Evolutionary conservation across 192 early-diverging fungal species (phyloP), one percentile per base, ranked within the genome.

Genomic region (Umbelopsis isabellina): DNA sequence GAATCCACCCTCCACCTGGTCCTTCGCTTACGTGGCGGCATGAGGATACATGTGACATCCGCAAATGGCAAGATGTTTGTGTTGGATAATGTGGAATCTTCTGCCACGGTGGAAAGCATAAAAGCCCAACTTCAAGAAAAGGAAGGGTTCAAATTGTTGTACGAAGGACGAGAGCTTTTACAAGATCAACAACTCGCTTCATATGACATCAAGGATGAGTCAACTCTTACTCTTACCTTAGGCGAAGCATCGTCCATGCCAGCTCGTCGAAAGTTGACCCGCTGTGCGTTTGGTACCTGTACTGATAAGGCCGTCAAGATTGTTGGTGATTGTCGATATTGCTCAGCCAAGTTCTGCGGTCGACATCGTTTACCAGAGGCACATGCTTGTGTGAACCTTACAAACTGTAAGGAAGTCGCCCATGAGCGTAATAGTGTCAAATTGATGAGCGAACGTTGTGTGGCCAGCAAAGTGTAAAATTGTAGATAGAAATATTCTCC

Each of bases 31-130:
- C 88, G 89, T 80, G 89, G 89, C 49, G 72, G 72, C 30, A 93
- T 93, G 92, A 90, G 92, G 84, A 92, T 93, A 80, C 92, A 92
- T 84, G 92, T 93, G 67, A 93, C 92, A 88, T 92, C 92, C 74
- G 87, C 92, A 69, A 92, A 90, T 48, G 92, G 92, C 72, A 93
- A 92, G 88, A 91, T 90, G 70, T 91, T 92, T 83, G 91, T 91
- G 76, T 87, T 91, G 49, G 91, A 97, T 88, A 61, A 61, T n/a
- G 95, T 96, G 64, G 94, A 97, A 89, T 94, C 92, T 65, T 88
- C 86, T 68, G 96, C 97, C 83, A 90, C 90, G 66, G 96, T 97
- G 80, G 91, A 94, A 72, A 92, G 93, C 75, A 93, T 96, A 87
- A 95, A 94, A 88, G 50, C 64, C 16, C 72, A 75, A 20, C 58